Percentiles rank a stretch among this genome's conserved stretches.
Conservation (phyloP, 1,284 basidiomycete species). For the Apiotrichum siamense region DNA sequence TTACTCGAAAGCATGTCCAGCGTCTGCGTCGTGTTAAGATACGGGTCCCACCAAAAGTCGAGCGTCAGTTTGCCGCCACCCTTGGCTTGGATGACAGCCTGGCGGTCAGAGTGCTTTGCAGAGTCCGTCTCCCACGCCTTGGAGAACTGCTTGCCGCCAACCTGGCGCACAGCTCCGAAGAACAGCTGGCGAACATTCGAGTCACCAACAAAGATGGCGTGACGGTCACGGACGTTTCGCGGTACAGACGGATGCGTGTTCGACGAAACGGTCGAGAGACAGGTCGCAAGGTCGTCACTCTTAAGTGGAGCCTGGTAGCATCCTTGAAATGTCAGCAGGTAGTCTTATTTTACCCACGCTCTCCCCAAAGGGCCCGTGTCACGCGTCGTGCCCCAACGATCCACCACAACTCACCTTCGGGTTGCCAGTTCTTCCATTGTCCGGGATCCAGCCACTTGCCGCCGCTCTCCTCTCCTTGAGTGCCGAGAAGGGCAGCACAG, state of each 20-base stretch:
- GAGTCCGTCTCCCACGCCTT: slow-evolving; percentile 43
- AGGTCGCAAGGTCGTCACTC: slow-evolving; percentile 21
- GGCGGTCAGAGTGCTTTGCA: slow-evolving; percentile 63
- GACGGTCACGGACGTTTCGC: slow-evolving; percentile 21
- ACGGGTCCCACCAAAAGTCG: slow-evolving; percentile 62
- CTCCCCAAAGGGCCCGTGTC: too few species aligned
- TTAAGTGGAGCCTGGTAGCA: too few species aligned
- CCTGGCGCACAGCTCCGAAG: slow-evolving; percentile 61
- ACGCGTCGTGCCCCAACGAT: too few species aligned
- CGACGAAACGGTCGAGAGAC: slow-evolving; percentile 21
- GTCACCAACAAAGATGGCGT: slow-evolving; percentile 74
- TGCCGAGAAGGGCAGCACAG: slow-evolving; percentile 63
- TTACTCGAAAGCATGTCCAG: slow-evolving; percentile 41
- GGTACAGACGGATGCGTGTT: not conserved
- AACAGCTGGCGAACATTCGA: slow-evolving; percentile 72
- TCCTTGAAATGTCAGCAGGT: slow-evolving; percentile 16
- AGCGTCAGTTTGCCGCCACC: slow-evolving; percentile 49
- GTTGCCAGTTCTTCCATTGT: slow-evolving; percentile 68
- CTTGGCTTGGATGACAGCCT: slow-evolving; percentile 18
- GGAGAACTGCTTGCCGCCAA: slow-evolving; percentile 21
- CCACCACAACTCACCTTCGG: slow-evolving; percentile 58
- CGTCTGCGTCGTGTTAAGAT: slow-evolving; percentile 63
- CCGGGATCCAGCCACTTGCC: slow-evolving; percentile 71
- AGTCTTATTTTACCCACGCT: too few species aligned
- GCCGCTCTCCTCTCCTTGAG: slow-evolving; percentile 11